Percentiles rank a stretch among this genome's conserved stretches.
Conservation (phyloP, 305 asterid species). For the Fraxinus greggii region DNA sequence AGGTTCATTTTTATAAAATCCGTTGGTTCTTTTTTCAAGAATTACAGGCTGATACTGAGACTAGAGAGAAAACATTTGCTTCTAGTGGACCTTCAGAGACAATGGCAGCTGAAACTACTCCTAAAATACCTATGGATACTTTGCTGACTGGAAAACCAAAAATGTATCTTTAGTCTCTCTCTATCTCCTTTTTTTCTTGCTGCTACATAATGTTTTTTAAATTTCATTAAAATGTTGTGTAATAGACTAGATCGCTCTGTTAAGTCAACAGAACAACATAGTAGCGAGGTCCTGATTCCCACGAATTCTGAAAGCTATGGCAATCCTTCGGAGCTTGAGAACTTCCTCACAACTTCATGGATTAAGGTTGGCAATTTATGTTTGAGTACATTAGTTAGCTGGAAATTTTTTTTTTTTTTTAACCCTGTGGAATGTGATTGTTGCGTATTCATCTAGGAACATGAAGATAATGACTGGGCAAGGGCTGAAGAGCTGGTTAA, state of each 20-base stretch:
- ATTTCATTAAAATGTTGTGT: conserved; percentile 22
- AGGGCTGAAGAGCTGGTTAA: conserved; percentile 66
- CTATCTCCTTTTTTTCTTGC: neutral
- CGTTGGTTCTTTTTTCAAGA: conserved; percentile 54
- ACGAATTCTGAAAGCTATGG: conserved; percentile 35
- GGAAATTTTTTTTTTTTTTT: neutral
- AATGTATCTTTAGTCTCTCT: conserved; percentile 41
- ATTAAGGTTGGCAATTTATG: conserved; percentile 49
- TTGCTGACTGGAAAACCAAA: conserved; percentile 67
- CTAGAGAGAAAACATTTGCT: conserved; percentile 33
- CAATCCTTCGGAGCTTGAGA: conserved; percentile 49
- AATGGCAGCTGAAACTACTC: conserved; percentile 27
- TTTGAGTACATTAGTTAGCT: conserved; percentile 5
- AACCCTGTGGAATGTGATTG: conserved; percentile 30
- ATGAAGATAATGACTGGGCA: conserved; percentile 75
- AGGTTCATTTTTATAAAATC: conserved; percentile 26
- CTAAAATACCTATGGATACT: conserved; percentile 39
- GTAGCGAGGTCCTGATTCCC: conserved; percentile 35
- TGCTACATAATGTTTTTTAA: conserved; percentile 8
- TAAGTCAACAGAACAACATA: conserved; percentile 39
- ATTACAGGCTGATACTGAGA: conserved; percentile 50
- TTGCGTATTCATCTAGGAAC: conserved; percentile 47
- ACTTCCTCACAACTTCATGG: conserved; percentile 45
- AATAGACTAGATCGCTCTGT: conserved; percentile 62
- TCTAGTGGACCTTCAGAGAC: conserved; percentile 32